Conservation (phyloP, 108 stramenopile species). For the Chaetoceros tenuissimus region DNA sequence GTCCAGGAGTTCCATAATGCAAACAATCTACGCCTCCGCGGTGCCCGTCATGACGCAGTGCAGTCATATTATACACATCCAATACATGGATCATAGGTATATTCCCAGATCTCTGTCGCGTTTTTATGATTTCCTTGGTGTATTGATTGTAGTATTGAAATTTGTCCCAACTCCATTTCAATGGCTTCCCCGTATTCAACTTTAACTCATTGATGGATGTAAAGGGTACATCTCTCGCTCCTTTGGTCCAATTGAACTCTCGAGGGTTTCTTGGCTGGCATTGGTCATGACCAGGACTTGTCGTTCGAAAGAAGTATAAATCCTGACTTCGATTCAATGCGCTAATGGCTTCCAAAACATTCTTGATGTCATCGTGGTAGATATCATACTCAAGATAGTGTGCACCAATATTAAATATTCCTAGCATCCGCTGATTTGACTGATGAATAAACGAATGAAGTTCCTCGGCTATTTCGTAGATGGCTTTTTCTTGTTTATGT, state of each 20-base stretch:
- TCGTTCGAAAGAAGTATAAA: conserved; percentile 30
- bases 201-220: conserved; percentile 14
- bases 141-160: conserved; percentile 33
- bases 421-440: background rate
- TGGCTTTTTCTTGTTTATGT: background rate
- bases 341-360: background rate
- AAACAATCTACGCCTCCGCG: conserved; percentile 33
- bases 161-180: conserved; percentile 32
- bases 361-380: background rate
- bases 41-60: conserved; percentile 42
- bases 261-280: conserved; percentile 9
- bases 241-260: background rate
- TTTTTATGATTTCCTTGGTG: conserved; percentile 20
- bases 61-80: conserved; percentile 37
- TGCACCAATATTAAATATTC: conserved; percentile 8
- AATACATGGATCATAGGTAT: conserved; percentile 25
- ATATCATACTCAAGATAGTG: background rate
- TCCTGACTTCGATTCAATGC: conserved; percentile 17
- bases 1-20: conserved; percentile 43
- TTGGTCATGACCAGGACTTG: conserved; percentile 31
- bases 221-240: conserved; percentile 11
- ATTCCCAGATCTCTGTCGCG: background rate
- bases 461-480: background rate
- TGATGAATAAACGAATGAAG: conserved; percentile 6
- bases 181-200: conserved; percentile 15